A percentile compares a stretch with the other conserved stretches of the same genome.
These are phyloP conservation scores for Neobulgaria alba DNA, from an alignment of 2,329 filamentous ascomycete genomes.

Conservation along the genomic window DNA sequence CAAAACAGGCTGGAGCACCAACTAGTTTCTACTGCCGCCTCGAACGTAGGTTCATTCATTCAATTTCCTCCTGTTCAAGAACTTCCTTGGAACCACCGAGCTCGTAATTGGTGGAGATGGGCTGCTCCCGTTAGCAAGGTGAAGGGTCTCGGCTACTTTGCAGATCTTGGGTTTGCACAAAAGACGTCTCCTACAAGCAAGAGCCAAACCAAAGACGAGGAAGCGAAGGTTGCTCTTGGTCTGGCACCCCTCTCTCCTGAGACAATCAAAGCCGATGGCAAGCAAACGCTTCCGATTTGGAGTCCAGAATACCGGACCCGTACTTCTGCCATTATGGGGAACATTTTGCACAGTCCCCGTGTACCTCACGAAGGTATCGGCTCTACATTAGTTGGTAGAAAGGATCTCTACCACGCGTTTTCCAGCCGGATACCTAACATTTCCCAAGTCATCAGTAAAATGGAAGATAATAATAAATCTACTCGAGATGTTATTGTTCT, in stretches of 20 bases:
- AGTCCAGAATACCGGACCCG: slow-evolving; percentile 9
- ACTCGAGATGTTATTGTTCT: slow-evolving; percentile 12
- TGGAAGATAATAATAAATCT: slow-evolving; percentile 4
- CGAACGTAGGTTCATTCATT: slow-evolving; percentile 13
- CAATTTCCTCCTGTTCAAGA: slow-evolving; percentile 10
- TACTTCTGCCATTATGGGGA: slow-evolving; percentile 21
- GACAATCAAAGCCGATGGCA: not conserved
- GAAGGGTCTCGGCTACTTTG: too few species aligned
- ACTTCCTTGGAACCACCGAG: slow-evolving; percentile 24
- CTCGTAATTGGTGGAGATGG: slow-evolving; percentile 25
- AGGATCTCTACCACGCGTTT: slow-evolving; percentile 13
- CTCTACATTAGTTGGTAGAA: not conserved
- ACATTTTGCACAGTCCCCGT: slow-evolving; percentile 14
- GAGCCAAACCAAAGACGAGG: not conserved
- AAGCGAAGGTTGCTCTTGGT: too few species aligned
- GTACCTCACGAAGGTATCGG: not conserved
- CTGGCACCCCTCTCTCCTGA: not conserved
- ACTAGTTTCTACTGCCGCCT: slow-evolving; percentile 8
- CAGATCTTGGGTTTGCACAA: too few species aligned
- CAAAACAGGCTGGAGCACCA: slow-evolving; percentile 2
- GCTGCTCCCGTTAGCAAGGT: too few species aligned
- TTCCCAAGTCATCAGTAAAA: slow-evolving; percentile 6
- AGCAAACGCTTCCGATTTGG: slow-evolving; percentile 6
- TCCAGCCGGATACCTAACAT: slow-evolving; percentile 19
- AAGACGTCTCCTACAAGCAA: too few species aligned